Base-by-base conservation (phyloP, 73 alveolate genomes). In the Halteria grandinella region DNA sequence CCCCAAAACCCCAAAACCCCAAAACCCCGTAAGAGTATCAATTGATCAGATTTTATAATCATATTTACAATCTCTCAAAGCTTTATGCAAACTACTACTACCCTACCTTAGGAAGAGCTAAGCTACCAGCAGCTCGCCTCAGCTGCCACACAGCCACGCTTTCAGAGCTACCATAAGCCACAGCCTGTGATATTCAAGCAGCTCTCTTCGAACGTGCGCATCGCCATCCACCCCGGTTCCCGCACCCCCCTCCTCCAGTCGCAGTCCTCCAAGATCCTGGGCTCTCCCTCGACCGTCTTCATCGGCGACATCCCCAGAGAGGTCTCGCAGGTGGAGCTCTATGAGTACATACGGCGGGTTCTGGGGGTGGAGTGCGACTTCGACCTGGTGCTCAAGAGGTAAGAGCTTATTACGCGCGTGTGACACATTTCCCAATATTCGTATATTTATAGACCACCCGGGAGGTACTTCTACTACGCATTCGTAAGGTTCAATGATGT, bases 291-390 rank as follows among this genome's bases (percentile, higher is more conserved):
- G 7, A 70, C 84, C 10, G 84, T 70, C 28, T 70, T 27, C 59
- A 32, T 70, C 1, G 84, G 84, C 6, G 84, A 70, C 28, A 32
- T 70, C 3, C 84, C 84, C 73, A 70, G 52, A 51, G 84, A 52
- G 7, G 48, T 70, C 54, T 15, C 74, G 14, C 31, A 70, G 20
- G 37, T 43, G 11, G 84, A 70, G 33, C 44, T 70, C 31, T 70
- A 25, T 45, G 55, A 70, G 52, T 70, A 27, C 60, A 34, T 70
- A 39, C 55, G 33, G 23, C 58, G 36, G 32, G 3, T 51, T n/a
- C 23, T 51, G 28, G 84, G 84, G 5, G 81, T 40, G 4, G 54
- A 20, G n/a, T n/a, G n/a, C n/a, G n/a, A n/a, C n/a, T 70, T 31
- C 54, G 59, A 70, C 39, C 28, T 70, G 15, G 52, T 29, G n/a